Percentiles rank a stretch among this genome's conserved stretches.
Conservation (phyloP, 768 basidiomycete species). For the Hebeloma cylindrosporum region DNA sequence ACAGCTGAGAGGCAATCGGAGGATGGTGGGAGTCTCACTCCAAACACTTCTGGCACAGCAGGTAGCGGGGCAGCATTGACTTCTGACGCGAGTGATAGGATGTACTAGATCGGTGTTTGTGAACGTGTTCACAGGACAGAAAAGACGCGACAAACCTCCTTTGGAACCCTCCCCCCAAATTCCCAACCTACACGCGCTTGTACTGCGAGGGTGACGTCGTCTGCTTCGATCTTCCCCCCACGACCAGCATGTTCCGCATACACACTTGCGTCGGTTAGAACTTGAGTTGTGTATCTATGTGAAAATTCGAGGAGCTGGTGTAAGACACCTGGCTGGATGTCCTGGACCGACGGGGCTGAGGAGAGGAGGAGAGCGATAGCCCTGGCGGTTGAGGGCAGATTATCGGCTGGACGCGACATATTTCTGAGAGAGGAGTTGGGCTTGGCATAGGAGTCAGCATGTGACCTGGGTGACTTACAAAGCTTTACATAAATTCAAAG, state of each 20-base stretch:
- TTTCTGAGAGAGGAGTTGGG: neutral
- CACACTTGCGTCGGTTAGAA: constrained; percentile 80
- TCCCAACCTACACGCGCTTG: constrained; percentile 93
- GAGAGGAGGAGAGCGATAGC: constrained; percentile 82
- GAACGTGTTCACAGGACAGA: neutral
- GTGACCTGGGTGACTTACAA: constrained; percentile 18
- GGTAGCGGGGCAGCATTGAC: constrained; percentile 81
- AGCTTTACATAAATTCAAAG: constrained; percentile 3
- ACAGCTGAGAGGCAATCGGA: constrained; percentile 75
- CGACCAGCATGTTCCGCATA: constrained; percentile 87
- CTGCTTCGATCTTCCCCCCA: constrained; percentile 77
- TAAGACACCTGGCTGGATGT: constrained; percentile 82
- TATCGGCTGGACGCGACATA: constrained; percentile 57
- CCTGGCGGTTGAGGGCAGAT: constrained; percentile 81
- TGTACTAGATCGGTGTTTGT: constrained; percentile 48
- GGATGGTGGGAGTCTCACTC: constrained; percentile 72
- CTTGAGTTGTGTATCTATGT: constrained; percentile 80
- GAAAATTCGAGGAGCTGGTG: constrained; percentile 88
- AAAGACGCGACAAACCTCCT: constrained; percentile 59
- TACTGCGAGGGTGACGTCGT: constrained; percentile 77
- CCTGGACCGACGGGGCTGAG: constrained; percentile 80
- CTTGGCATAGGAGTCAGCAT: constrained; percentile 9
- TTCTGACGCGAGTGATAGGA: constrained; percentile 77
- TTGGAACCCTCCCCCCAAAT: constrained; percentile 84
- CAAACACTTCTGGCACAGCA: constrained; percentile 85